Conservation (phyloP, 208 protist species). For the Acanthamoeba rhysodes region DNA sequence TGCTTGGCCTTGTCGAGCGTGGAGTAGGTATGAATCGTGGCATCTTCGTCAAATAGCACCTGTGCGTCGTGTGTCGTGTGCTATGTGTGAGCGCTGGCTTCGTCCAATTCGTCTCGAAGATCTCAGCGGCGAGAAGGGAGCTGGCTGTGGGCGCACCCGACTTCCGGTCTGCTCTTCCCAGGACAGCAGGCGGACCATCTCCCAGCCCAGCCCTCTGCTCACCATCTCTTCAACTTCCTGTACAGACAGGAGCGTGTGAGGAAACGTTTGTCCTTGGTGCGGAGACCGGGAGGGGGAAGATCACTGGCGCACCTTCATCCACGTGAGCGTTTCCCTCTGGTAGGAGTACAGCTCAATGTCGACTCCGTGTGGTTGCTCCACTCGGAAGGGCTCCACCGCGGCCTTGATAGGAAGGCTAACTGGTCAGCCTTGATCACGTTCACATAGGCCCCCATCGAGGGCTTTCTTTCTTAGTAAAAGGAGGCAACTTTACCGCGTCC, state of each 20-base stretch:
- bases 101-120: too few relatives aligned
- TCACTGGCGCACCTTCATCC: background rate
- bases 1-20: slow-evolving; percentile 8
- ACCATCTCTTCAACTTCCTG: slow-evolving; percentile 46
- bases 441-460: background rate
- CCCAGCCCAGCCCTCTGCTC: slow-evolving; percentile 1
- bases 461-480: too few relatives aligned
- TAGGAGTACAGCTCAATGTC: slow-evolving; percentile 8
- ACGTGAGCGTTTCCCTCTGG: slow-evolving; percentile 42
- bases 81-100: background rate
- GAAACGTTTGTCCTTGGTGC: background rate
- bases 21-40: background rate
- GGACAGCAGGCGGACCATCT: background rate
- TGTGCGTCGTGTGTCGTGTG: background rate
- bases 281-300: background rate
- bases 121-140: background rate
- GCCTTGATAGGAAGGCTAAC: too few relatives aligned
- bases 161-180: slow-evolving; percentile 43
- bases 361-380: background rate
- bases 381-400: background rate
- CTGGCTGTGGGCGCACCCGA: background rate
- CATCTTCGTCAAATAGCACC: slow-evolving; percentile 37
- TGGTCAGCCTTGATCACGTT: background rate
- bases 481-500: too few relatives aligned
- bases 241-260: background rate